Percentiles rank a stretch among this genome's conserved stretches.
These are phyloP conservation scores for Saturnispora besseyi DNA, from an alignment of 805 yeast species.

Conservation along the genomic window DNA sequence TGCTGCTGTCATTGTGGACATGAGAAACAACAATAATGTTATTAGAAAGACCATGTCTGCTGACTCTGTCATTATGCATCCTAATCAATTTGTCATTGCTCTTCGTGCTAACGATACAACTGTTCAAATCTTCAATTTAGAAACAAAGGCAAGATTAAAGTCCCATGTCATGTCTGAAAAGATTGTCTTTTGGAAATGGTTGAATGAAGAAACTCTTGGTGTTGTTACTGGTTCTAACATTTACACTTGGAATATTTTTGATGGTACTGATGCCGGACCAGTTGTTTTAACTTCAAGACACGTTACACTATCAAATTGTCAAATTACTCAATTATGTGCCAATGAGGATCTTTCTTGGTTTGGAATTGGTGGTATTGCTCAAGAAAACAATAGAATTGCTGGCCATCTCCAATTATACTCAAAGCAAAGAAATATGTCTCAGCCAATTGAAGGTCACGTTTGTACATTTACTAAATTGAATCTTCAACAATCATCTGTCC, in stretches of 20 bases:
- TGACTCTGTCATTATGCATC: slow-evolving; percentile 96
- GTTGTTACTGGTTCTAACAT: slow-evolving; percentile 71
- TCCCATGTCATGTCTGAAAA: slow-evolving; percentile 81
- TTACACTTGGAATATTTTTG: slow-evolving; percentile 77
- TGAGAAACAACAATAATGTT: slow-evolving; percentile 67
- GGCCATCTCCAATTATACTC: slow-evolving; percentile 94
- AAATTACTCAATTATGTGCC: slow-evolving; percentile 82
- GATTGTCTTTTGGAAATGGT: slow-evolving; percentile 94
- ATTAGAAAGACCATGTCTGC: slow-evolving; percentile 93
- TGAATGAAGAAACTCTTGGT: slow-evolving; percentile 63
- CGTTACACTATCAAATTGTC: slow-evolving; percentile 65
- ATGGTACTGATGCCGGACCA: slow-evolving; percentile 77
- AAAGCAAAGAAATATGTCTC: slow-evolving; percentile 83
- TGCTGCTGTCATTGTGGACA: slow-evolving; percentile 89
- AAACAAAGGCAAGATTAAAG: slow-evolving; percentile 80
- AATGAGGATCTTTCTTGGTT: slow-evolving; percentile 83
- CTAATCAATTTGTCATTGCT: slow-evolving; percentile 78
- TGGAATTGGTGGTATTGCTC: slow-evolving; percentile 90
- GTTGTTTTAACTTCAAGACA: slow-evolving; percentile 75
- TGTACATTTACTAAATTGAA: slow-evolving; percentile 75
- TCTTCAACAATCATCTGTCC: slow-evolving; percentile 62
- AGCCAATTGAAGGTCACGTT: slow-evolving; percentile 96
- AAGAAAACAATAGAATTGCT: slow-evolving; percentile 86
- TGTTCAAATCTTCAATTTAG: slow-evolving; percentile 85
- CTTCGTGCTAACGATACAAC: slow-evolving; percentile 95